Conservation (phyloP, 306 rosid genomes). For the Lupinus albus region DNA sequence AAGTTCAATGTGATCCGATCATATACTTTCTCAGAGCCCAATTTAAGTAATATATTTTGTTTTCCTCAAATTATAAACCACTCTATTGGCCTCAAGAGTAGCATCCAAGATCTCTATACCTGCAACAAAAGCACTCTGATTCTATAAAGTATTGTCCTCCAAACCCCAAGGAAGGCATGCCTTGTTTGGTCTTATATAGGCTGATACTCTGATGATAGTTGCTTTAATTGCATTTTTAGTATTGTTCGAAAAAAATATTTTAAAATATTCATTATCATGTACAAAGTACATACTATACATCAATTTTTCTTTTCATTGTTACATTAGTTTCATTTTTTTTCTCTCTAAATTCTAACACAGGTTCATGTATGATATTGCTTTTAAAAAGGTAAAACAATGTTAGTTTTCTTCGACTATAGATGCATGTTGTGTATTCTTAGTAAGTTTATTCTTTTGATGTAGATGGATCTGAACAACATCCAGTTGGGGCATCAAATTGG, state of each 20-base stretch:
- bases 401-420: neutral
- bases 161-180: neutral
- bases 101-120: neutral
- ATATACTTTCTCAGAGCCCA: neutral
- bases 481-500: constrained; percentile 57
- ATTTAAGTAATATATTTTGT: neutral
- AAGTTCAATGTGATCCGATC: neutral
- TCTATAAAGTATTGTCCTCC: neutral
- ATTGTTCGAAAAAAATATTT: no score
- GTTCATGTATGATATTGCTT: constrained; percentile 2
- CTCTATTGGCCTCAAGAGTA: neutral
- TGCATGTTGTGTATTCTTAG: constrained; percentile 32
- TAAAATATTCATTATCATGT: constrained; percentile 1
- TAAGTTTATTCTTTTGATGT: constrained; percentile 33
- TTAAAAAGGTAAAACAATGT: neutral
- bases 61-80: no score
- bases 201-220: neutral
- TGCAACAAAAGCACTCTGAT: neutral
- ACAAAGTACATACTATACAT: neutral
- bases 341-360: neutral
- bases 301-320: neutral
- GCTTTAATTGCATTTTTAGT: no score
- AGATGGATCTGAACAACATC: constrained; percentile 55
- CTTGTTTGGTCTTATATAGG: neutral
- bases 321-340: neutral